A percentile compares a stretch with the other conserved stretches of the same genome.
These are phyloP conservation scores for Phytophthora brassicae DNA, from an alignment of 352 stramenopile species.

Conservation along the genomic window DNA sequence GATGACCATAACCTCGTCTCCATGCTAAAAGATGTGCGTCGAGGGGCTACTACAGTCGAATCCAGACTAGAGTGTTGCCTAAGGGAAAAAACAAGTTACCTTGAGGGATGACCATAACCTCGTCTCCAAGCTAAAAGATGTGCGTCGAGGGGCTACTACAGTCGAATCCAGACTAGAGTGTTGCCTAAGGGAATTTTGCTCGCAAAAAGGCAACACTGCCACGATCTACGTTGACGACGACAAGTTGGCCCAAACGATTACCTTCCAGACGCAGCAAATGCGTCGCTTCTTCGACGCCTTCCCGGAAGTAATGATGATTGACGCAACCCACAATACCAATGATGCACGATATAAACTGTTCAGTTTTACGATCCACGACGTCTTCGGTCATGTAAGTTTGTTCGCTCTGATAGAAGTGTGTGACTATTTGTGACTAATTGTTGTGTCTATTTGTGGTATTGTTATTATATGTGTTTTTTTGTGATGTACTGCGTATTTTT, in stretches of 20 bases:
- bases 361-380: neutral
- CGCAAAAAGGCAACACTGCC: neutral
- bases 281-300: conserved; percentile 5
- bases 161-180: neutral
- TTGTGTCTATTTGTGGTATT: neutral
- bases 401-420: neutral
- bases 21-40: neutral
- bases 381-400: neutral
- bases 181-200: neutral
- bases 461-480: neutral
- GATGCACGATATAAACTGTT: neutral
- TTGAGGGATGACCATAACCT: neutral
- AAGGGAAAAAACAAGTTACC: too few species aligned
- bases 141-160: neutral
- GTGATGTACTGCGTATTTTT: neutral
- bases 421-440: neutral
- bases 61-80: neutral
- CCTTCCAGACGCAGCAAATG: conserved; percentile 9
- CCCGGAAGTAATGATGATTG: neutral
- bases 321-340: neutral
- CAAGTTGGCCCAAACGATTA: conserved; percentile 5
- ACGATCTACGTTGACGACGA: conserved; percentile 6
- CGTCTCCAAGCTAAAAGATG: neutral
- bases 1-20: neutral
- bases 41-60: neutral